phyloP scores from a whole-genome alignment of 2,329 filamentous ascomycete genomes.

The Trichothecium sympodiale region DNA sequence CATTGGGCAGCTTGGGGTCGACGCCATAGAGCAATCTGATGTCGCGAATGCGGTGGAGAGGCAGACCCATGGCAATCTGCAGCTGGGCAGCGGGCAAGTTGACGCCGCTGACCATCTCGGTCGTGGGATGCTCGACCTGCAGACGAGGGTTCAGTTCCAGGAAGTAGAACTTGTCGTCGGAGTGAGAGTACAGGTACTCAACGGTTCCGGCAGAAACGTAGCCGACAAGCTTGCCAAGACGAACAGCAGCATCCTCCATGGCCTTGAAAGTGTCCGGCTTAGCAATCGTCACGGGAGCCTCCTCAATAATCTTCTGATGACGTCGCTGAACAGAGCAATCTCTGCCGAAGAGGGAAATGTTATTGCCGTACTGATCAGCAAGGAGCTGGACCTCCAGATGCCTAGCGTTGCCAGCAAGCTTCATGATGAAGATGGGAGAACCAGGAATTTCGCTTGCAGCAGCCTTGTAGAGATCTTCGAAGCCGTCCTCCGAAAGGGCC shows the following conservation, averaged over 20 bases:
- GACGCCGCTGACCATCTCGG: slow-evolving; percentile 97
- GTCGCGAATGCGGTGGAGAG: slow-evolving; percentile 87
- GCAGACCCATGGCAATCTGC: slow-evolving; percentile 97
- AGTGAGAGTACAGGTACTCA: slow-evolving; percentile 96
- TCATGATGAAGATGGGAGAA: slow-evolving; percentile 99
- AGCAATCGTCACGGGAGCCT: slow-evolving; percentile 94
- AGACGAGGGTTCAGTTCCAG: slow-evolving; percentile 97
- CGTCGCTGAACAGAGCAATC: slow-evolving; percentile 97
- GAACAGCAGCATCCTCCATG: slow-evolving; percentile 95
- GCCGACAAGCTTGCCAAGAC: slow-evolving; percentile 84
- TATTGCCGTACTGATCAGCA: slow-evolving; percentile 98
- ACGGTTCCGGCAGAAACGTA: slow-evolving; percentile 99
- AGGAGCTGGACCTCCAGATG: slow-evolving; percentile 96
- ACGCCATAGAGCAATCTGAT: slow-evolving; percentile 94
- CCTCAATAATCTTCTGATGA: slow-evolving; percentile 99
- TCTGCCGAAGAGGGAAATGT: slow-evolving; percentile 96
- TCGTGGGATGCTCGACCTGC: slow-evolving; percentile 98
- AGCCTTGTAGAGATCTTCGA: slow-evolving; percentile 82
- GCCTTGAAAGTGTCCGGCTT: slow-evolving; percentile 79
- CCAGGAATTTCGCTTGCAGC: slow-evolving; percentile 96
- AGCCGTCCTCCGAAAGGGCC: slow-evolving; percentile 74
- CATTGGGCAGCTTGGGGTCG: slow-evolving; percentile 73
- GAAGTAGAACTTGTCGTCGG: slow-evolving; percentile 99
- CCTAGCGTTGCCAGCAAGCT: slow-evolving; percentile 89
- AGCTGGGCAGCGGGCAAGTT: slow-evolving; percentile 95